Conservation (phyloP, 2,329 filamentous ascomycete genomes). For the Ramularia endophylla region DNA sequence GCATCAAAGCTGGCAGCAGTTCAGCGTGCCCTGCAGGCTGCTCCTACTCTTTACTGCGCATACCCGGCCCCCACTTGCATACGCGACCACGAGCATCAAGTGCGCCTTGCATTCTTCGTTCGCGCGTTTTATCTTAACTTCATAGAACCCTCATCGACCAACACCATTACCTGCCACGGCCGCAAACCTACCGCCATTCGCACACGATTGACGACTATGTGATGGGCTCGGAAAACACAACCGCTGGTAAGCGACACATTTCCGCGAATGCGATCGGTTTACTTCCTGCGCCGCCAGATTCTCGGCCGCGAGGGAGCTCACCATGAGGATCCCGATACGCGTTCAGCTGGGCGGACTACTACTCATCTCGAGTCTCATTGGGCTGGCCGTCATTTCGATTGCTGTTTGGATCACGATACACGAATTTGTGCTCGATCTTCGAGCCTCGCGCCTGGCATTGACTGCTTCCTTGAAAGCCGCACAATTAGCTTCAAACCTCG, state of each 20-base stretch:
- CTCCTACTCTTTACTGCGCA: too few relatives aligned
- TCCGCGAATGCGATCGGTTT: not conserved
- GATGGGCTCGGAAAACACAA: too few relatives aligned
- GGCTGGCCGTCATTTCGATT: conserved; percentile 71
- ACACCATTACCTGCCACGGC: too few relatives aligned
- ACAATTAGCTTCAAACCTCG: conserved; percentile 70
- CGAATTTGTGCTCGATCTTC: conserved; percentile 53
- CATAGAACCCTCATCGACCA: too few relatives aligned
- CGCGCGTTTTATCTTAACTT: too few relatives aligned
- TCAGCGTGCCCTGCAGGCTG: too few relatives aligned
- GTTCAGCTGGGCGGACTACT: conserved; percentile 81
- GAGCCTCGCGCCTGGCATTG: conserved; percentile 57
- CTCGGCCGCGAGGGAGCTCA: conserved; percentile 2
- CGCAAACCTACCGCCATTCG: too few relatives aligned
- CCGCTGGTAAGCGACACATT: too few relatives aligned
- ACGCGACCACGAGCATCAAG: too few relatives aligned
- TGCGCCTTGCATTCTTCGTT: too few relatives aligned
- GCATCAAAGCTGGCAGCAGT: not conserved
- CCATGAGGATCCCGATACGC: conserved; percentile 79
- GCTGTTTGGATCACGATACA: conserved; percentile 62
- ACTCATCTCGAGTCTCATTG: conserved; percentile 65
- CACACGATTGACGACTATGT: too few relatives aligned
- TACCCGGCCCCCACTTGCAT: too few relatives aligned
- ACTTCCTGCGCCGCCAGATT: not conserved
- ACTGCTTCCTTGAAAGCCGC: conserved; percentile 83